Conservation (phyloP, 2,329 filamentous ascomycete species). For the Emmonsia crescens region DNA sequence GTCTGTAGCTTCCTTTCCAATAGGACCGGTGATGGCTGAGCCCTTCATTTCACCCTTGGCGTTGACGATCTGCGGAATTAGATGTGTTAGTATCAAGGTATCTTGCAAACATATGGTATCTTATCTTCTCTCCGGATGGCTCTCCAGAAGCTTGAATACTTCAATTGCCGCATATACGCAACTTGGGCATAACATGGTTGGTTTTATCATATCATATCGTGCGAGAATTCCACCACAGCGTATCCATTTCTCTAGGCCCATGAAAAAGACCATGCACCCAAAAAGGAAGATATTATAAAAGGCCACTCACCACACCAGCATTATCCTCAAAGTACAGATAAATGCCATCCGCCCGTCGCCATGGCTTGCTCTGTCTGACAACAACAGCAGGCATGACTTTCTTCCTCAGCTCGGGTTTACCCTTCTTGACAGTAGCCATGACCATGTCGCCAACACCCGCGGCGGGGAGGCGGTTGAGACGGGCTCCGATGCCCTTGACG, state of each 20-base stretch:
- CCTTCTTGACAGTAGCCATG: slow-evolving; percentile 99
- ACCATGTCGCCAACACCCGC: slow-evolving; percentile 99
- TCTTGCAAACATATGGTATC: not conserved
- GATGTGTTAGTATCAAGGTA: not conserved
- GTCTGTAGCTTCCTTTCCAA: slow-evolving; percentile 99
- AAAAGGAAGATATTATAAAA: not conserved
- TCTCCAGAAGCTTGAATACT: not conserved
- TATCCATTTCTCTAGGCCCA: not conserved
- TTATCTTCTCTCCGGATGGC: not conserved
- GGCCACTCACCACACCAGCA: slow-evolving; percentile 79
- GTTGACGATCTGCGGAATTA: slow-evolving; percentile 76
- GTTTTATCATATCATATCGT: not conserved
- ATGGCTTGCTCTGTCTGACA: slow-evolving; percentile 97
- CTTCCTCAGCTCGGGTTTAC: slow-evolving; percentile 99
- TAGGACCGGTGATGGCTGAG: slow-evolving; percentile 95
- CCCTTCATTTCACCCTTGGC: slow-evolving; percentile 99
- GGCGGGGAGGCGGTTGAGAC: slow-evolving; percentile 92
- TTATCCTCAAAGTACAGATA: slow-evolving; percentile 99
- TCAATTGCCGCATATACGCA: not conserved
- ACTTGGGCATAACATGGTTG: no score
- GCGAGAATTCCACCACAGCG: not conserved
- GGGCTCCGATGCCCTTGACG: slow-evolving; percentile 96
- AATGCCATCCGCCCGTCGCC: slow-evolving; percentile 96
- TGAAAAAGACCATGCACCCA: not conserved
- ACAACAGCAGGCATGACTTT: slow-evolving; percentile 99